Base-by-base conservation (phyloP, 441 rosid genomes). In the Adansonia rubrostipa region DNA sequence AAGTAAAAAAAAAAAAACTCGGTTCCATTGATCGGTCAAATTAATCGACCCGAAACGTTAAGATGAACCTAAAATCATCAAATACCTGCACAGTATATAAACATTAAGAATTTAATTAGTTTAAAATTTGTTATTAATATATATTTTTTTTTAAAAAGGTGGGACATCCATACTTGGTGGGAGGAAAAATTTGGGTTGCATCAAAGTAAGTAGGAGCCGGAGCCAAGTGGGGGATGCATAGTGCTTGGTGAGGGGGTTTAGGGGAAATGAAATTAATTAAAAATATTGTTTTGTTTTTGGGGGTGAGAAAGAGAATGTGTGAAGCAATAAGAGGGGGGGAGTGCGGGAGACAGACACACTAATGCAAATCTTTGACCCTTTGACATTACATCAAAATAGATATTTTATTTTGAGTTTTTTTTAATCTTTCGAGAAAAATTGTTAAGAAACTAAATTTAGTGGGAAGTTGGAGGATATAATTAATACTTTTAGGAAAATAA, bases 311-410 rank as follows among this genome's bases (percentile, higher is more conserved):
- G 28, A 24, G 70, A 78, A 77, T 56, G 65, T 40, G 61, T 42
- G 74, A 53, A 24, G 60, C 3, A 40, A 0, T 3, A 78, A 24
- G 28, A 24, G n/a, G 61, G 2, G 77, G 65, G 28, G 77, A 10
- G 33, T 64, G 79, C 8, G 84, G 86, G 90, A 82, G 88, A 87
- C 87, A 84, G 9, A 45, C 73, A 86, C 88, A 80, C 84, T 79
- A 71, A 71, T 77, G 84, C 90, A 86, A 66, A 87, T 87, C 89
- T 87, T 88, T 88, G 94, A 90, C 92, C 87, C 28, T 80, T 85
- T 86, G 89, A 90, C 89, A 80, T 84, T n/a, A 6, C 17, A 53
- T 14, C 6, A 56, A 11, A 62, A 68, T 74, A 71, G 7, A 53
- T 42, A 57, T 79, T 67, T 70, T 50, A 33, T 65, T 56, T 47